phyloP scores from a whole-genome alignment of 2,329 filamentous ascomycete species.

The Neopestalotiopsis sp. region DNA sequence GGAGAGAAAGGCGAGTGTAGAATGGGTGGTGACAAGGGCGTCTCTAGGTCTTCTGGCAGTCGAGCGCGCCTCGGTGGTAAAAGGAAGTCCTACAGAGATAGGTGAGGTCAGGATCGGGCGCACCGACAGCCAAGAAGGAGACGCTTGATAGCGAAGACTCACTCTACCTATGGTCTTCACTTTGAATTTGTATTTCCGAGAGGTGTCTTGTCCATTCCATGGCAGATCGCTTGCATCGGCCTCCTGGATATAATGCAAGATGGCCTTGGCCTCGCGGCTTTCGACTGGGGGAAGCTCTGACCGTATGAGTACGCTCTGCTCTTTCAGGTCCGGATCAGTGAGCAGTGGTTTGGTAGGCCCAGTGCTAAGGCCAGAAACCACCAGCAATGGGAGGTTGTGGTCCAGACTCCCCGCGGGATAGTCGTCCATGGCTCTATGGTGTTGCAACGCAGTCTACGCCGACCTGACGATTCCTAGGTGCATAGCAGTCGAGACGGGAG shows the following conservation, averaged over 20 bases:
- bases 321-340: conserved; percentile 57
- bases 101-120: neutral
- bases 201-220: conserved; percentile 67
- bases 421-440: conserved; percentile 67
- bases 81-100: conserved; percentile 51
- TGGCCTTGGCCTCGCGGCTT: conserved; percentile 65
- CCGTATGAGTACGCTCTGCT: conserved; percentile 64
- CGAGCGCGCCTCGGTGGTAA: conserved; percentile 63
- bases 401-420: conserved; percentile 80
- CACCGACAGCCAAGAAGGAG: neutral
- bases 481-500: neutral
- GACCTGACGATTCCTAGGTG: neutral
- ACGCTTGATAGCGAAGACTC: conserved; percentile 41
- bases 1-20: conserved; percentile 93
- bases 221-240: conserved; percentile 68
- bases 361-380: conserved; percentile 76
- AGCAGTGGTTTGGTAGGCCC: conserved; percentile 45
- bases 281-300: conserved; percentile 74
- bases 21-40: conserved; percentile 53
- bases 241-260: conserved; percentile 70
- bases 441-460: neutral
- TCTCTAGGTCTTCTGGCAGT: conserved; percentile 56
- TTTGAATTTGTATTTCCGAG: conserved; percentile 64
- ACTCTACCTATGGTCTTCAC: conserved; percentile 82
- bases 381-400: conserved; percentile 84